Conservation (phyloP, 2,329 filamentous ascomycete species). For the Drechslera avenae region DNA sequence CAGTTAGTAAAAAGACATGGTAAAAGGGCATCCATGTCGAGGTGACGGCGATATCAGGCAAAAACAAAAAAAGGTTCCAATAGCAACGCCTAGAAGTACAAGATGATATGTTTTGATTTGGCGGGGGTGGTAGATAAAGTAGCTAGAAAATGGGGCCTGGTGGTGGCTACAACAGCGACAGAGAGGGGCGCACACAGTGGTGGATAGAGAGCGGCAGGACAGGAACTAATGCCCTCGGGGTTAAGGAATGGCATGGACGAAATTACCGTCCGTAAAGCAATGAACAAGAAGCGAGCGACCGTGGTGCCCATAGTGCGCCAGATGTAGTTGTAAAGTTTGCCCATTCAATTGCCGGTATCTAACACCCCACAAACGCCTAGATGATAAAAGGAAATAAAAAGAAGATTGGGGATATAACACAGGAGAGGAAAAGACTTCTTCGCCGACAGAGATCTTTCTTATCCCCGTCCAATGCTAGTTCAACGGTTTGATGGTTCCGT, state of each 20-base stretch:
- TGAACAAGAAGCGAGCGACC: constrained; percentile 16
- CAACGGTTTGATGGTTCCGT: constrained; percentile 16
- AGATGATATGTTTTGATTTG: constrained; percentile 3
- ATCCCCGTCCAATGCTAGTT: constrained; percentile 13
- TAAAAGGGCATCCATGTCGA: no score
- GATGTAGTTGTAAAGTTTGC: constrained; percentile 13
- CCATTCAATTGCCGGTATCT: constrained; percentile 27
- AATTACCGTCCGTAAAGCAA: constrained; percentile 24
- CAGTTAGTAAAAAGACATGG: no score
- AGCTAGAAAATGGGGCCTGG: constrained; percentile 6
- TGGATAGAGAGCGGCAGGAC: constrained; percentile 15
- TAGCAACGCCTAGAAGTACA: neutral
- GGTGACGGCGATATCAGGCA: no score
- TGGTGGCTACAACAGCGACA: constrained; percentile 6
- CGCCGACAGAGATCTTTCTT: constrained; percentile 7
- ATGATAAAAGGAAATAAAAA: constrained; percentile 3
- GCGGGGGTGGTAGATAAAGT: constrained; percentile 7
- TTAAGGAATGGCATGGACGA: constrained; percentile 24
- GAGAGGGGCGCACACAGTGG: constrained; percentile 2
- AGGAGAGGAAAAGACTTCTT: constrained; percentile 2
- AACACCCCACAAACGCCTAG: constrained; percentile 19
- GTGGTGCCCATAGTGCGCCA: constrained; percentile 19
- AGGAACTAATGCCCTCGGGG: constrained; percentile 14
- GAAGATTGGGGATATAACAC: constrained; percentile 17
- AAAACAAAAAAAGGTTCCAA: no score